A percentile compares a stretch with the other conserved stretches of the same genome.
Conservation (phyloP, 106 monocot genomes). For the Allium fistulosum region DNA sequence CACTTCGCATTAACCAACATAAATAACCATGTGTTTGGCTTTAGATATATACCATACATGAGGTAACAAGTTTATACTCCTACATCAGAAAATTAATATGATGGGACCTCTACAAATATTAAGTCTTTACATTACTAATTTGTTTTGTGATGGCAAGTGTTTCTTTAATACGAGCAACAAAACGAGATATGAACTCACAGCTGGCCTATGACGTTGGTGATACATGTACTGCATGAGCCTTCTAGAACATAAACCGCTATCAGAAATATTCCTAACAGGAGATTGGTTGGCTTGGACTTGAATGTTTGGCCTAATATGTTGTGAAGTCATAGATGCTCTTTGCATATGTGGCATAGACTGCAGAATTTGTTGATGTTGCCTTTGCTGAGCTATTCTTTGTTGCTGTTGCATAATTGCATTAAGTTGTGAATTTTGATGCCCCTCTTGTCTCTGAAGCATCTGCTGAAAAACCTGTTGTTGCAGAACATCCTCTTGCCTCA, state of each 20-base stretch:
- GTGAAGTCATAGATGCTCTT: conserved; percentile 44
- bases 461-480: conserved; percentile 71
- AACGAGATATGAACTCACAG: conserved; percentile 31
- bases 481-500: conserved; percentile 50
- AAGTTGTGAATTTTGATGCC: conserved; percentile 60
- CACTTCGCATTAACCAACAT: too few relatives aligned
- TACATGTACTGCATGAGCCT: conserved; percentile 93
- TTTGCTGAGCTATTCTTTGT: conserved; percentile 38
- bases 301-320: conserved; percentile 35
- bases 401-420: conserved; percentile 78
- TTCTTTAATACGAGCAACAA: too few relatives aligned
- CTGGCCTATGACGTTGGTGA: conserved; percentile 69
- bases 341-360: conserved; percentile 74
- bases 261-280: conserved; percentile 33
- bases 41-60: too few relatives aligned
- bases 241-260: conserved; percentile 67
- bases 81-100: too few relatives aligned
- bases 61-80: too few relatives aligned
- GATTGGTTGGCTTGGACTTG: conserved; percentile 41
- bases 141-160: too few relatives aligned
- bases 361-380: conserved; percentile 36
- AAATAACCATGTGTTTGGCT: too few relatives aligned
- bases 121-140: too few relatives aligned
- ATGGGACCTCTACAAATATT: too few relatives aligned
- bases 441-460: conserved; percentile 59